Conservation (phyloP, 116 monocot genomes). For the Phalaenopsis hybrid region DNA sequence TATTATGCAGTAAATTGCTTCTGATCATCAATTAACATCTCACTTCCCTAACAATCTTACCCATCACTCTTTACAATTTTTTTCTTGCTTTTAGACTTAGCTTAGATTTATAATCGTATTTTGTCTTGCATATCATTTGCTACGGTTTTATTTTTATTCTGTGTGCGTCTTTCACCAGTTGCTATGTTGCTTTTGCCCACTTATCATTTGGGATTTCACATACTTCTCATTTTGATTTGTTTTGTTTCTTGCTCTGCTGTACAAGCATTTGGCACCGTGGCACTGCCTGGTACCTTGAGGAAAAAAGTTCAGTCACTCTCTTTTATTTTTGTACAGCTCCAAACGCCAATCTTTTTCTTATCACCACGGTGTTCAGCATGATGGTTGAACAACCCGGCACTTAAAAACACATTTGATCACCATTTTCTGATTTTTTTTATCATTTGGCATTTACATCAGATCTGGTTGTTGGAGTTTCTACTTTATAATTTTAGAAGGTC, state of each 20-base stretch:
- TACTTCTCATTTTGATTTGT: neutral
- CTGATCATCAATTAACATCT: neutral
- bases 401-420: neutral
- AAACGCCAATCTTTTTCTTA: neutral
- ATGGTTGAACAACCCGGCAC: neutral
- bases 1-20: neutral
- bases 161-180: neutral
- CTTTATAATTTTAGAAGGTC: neutral
- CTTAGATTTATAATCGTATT: neutral
- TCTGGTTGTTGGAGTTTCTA: neutral
- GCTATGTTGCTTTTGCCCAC: no score
- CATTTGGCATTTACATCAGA: neutral
- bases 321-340: neutral
- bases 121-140: neutral
- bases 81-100: neutral
- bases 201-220: neutral
- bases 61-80: neutral
- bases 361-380: neutral
- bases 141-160: neutral
- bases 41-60: neutral
- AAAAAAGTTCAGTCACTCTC: neutral
- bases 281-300: neutral
- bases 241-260: neutral
- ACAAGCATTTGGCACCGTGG: neutral
- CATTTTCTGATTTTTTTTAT: neutral